Conservation (phyloP, 2,329 filamentous ascomycete species). For the Pleurostoma richardsiae region DNA sequence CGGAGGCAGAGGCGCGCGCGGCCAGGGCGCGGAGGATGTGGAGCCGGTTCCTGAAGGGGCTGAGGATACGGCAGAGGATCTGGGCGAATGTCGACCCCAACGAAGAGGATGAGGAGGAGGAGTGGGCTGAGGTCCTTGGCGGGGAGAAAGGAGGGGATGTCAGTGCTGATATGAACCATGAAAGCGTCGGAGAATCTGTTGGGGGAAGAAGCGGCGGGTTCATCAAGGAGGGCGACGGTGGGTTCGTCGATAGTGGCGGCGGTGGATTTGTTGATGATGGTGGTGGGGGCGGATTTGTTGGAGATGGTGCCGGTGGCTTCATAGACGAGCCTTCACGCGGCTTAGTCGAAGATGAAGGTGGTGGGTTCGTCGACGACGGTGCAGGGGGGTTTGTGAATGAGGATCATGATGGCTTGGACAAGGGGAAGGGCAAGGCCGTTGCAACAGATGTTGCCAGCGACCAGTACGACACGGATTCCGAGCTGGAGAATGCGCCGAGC, state of each 20-base stretch:
- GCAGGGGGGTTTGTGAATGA: constrained; percentile 17
- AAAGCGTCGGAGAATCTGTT: constrained; percentile 19
- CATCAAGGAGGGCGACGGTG: neutral
- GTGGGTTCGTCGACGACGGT: constrained; percentile 14
- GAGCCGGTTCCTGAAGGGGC: constrained; percentile 70
- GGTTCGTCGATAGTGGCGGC: no score
- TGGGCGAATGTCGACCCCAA: constrained; percentile 51
- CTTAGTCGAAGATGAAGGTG: constrained; percentile 10
- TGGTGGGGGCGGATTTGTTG: no score
- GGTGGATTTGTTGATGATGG: no score
- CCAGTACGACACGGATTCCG: constrained; percentile 1
- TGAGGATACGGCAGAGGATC: constrained; percentile 72
- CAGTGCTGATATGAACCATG: constrained; percentile 12
- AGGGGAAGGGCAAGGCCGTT: neutral
- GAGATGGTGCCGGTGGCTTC: no score
- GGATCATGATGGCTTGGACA: neutral
- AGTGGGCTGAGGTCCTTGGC: constrained; percentile 3
- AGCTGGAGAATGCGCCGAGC: constrained; percentile 10
- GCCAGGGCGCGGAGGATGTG: constrained; percentile 61
- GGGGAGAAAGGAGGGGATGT: constrained; percentile 8
- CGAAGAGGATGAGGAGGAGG: constrained; percentile 33
- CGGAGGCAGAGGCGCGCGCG: constrained; percentile 58
- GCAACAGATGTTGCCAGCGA: neutral
- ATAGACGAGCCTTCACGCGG: no score
- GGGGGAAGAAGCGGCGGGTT: constrained; percentile 6